These are phyloP conservation scores for Beauveria pseudobassiana DNA, from an alignment of 2,329 filamentous ascomycete species.

Conservation along the genomic window DNA sequence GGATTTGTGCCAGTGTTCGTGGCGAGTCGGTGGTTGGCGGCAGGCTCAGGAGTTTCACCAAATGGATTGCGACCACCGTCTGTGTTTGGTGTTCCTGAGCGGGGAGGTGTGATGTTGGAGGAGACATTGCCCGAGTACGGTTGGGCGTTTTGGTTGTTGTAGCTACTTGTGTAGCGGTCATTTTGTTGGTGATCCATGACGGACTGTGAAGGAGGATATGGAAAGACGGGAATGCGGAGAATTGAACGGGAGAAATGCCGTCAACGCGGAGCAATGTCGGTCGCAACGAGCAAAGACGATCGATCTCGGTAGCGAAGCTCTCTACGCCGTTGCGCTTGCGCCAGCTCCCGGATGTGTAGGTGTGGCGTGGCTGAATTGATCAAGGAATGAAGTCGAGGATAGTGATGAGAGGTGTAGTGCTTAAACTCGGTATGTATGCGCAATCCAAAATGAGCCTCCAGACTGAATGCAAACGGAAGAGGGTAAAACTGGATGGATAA, in stretches of 20 bases:
- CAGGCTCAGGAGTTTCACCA: slow-evolving; percentile 30
- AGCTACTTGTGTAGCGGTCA: slow-evolving; percentile 19
- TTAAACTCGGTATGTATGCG: neutral
- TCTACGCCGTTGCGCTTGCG: neutral
- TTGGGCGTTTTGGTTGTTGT: slow-evolving; percentile 16
- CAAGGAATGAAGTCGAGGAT: neutral
- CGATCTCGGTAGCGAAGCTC: neutral
- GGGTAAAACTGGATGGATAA: neutral
- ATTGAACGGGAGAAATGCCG: neutral
- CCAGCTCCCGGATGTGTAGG: neutral
- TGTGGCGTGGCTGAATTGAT: neutral
- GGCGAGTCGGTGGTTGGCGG: slow-evolving; percentile 25
- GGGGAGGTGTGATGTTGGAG: slow-evolving; percentile 31
- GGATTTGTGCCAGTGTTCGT: slow-evolving; percentile 29
- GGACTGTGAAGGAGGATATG: neutral
- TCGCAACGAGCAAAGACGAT: neutral
- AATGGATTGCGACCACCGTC: slow-evolving; percentile 33
- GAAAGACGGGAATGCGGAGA: neutral
- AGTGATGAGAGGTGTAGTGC: too few relatives aligned
- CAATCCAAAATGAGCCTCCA: neutral
- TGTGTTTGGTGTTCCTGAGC: slow-evolving; percentile 35
- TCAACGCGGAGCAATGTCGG: neutral
- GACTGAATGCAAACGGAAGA: neutral
- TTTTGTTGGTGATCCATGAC: slow-evolving; percentile 21
- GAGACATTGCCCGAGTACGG: slow-evolving; percentile 30